Percentiles rank a stretch among this genome's conserved stretches.
These are phyloP conservation scores for Protomyces pachydermus DNA, from an alignment of 1,139 yeast genomes.

Conservation along the genomic window DNA sequence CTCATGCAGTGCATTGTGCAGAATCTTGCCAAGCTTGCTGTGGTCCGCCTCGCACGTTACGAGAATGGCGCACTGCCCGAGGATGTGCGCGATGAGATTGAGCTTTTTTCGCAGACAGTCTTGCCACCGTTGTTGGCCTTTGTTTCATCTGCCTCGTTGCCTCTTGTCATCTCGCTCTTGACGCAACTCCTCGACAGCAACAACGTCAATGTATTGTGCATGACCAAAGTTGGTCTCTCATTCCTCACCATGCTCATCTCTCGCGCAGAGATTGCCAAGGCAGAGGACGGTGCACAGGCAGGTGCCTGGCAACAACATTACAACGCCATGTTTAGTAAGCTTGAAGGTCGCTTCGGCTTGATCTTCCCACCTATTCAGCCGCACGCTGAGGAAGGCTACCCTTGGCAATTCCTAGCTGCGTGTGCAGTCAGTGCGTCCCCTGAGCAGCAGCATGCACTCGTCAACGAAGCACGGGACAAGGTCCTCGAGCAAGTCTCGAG, in stretches of 20 bases:
- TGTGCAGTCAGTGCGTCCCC: constrained; percentile 87
- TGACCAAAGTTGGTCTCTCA: constrained; percentile 83
- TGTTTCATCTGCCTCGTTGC: constrained; percentile 74
- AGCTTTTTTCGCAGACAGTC: constrained; percentile 73
- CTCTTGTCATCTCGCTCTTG: constrained; percentile 76
- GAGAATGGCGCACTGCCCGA: constrained; percentile 46
- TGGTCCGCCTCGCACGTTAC: constrained; percentile 66
- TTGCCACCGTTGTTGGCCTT: constrained; percentile 81
- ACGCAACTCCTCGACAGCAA: constrained; percentile 66
- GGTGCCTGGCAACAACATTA: constrained; percentile 78
- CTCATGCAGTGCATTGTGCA: constrained; percentile 75
- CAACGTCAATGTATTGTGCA: constrained; percentile 64
- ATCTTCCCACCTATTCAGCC: constrained; percentile 57
- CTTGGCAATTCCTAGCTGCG: constrained; percentile 96
- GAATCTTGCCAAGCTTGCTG: constrained; percentile 73
- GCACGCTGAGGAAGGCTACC: constrained; percentile 72
- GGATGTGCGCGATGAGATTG: constrained; percentile 60
- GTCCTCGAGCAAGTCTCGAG: constrained; percentile 83
- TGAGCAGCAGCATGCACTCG: constrained; percentile 88
- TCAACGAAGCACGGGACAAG: constrained; percentile 88
- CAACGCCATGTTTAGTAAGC: constrained; percentile 69
- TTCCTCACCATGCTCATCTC: constrained; percentile 82
- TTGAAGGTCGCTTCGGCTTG: constrained; percentile 71
- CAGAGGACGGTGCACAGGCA: constrained; percentile 55
- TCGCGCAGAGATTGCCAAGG: constrained; percentile 86